Base-by-base conservation (phyloP, 768 basidiomycete species). In the Lactifluus rugatus region DNA sequence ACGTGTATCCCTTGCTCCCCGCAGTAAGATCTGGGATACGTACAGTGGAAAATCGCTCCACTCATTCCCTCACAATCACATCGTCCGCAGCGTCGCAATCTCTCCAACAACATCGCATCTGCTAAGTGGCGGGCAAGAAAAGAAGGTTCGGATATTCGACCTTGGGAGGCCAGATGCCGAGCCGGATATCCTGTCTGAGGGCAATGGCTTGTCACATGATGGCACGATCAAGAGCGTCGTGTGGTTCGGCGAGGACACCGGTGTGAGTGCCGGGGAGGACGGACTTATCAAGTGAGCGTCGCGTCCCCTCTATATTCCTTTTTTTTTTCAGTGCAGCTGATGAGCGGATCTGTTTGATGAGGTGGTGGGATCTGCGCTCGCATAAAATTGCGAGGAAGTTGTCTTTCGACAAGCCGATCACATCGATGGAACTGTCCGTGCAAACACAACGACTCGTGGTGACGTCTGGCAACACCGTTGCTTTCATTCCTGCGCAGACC, bases 41-140 rank as follows among this genome's bases (percentile, higher is more conserved):
- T 93, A 87, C 70, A 83, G 85, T 23, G 96, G 96, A 58, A 76
- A 82, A n/a, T 71, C 78, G 31, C 76, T 98, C 39, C 90, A 96
- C 66, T 96, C 95, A n/a, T 95, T 98, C 69, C 87, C 93, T 13
- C 96, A 99, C 72, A 89, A 93, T 68, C 96, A 98, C 74, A 99
- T 99, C 69, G 96, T 99, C 66, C 89, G 94, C 64, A 93, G 86
- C 48, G 91, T 97, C 54, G 93, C 93, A 21, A 73, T 96, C 64
- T 90, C 91, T 28, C 84, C 89, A 6, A 73, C 74, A 49, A 72
- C 80, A 21, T 75, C 79, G 5, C 85, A 83, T 70, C 78, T 94
- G 58, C 77, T 95, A 58, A 91, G 89, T 21, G 95, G 94, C 52
- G 95, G 95, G 1, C 89, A 97, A 74, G 96, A 98, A 72, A 98